Conservation (phyloP, 225 moss, liverwort and hornwort species). For the Polytrichum formosum region DNA sequence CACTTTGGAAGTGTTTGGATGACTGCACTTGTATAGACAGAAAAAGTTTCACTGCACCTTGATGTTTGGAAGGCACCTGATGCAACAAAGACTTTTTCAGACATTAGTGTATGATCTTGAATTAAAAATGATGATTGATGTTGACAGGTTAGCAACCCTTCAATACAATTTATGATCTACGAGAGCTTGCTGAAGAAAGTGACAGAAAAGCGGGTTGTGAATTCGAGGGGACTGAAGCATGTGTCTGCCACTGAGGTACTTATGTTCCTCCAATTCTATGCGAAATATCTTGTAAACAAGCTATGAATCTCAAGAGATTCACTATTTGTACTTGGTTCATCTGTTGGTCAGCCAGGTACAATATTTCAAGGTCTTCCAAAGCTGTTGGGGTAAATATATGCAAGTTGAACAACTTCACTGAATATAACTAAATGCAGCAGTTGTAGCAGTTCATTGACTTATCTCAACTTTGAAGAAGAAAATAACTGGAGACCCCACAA, state of each 20-base stretch:
- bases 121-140: not conserved
- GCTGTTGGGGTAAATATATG: not conserved
- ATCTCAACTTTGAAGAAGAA: conserved; percentile 1
- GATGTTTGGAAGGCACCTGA: too few species aligned
- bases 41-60: too few species aligned
- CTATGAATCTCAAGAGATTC: too few species aligned
- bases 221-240: conserved; percentile 53
- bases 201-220: conserved; percentile 52
- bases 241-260: conserved; percentile 65
- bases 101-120: too few species aligned
- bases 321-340: too few species aligned
- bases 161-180: conserved; percentile 75
- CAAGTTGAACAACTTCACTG: not conserved
- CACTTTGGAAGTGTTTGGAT: too few species aligned
- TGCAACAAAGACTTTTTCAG: too few species aligned
- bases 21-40: too few species aligned
- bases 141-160: conserved; percentile 71
- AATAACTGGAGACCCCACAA: too few species aligned
- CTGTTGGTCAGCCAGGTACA: not conserved
- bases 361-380: not conserved
- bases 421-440: not conserved
- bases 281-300: not conserved
- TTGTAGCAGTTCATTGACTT: not conserved
- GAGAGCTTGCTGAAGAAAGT: conserved; percentile 72
- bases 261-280: not conserved